Percentiles rank a stretch among this genome's conserved stretches.
These are phyloP conservation scores for Aureobasidium subglaciale DNA, from an alignment of 2,329 filamentous ascomycete genomes.

Conservation along the genomic window DNA sequence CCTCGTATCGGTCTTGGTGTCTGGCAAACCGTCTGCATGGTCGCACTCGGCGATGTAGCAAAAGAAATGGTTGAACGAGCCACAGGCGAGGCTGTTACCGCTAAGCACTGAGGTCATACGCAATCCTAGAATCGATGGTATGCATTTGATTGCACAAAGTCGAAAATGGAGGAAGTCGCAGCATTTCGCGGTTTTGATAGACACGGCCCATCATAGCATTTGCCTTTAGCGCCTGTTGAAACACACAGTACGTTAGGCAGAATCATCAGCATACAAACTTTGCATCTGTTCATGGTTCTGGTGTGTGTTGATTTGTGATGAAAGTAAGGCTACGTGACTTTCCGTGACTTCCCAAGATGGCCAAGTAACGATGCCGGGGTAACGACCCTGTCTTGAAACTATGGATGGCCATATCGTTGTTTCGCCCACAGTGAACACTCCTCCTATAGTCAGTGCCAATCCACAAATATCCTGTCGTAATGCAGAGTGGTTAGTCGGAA, in stretches of 20 bases:
- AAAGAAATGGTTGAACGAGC: constrained; percentile 60
- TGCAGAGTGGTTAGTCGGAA: too few species aligned
- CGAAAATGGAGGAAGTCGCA: neutral
- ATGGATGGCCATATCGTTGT: too few species aligned
- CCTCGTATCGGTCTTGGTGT: constrained; percentile 91
- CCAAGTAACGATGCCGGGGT: too few species aligned
- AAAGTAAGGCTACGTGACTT: too few species aligned
- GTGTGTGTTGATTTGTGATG: too few species aligned
- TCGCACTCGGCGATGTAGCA: constrained; percentile 84
- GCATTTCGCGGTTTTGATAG: neutral
- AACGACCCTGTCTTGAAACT: too few species aligned
- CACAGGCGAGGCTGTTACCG: constrained; percentile 56
- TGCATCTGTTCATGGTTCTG: neutral
- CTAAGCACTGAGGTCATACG: constrained; percentile 46
- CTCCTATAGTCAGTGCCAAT: too few species aligned
- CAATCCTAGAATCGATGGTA: too few species aligned
- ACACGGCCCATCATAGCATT: neutral
- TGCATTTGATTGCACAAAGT: neutral
- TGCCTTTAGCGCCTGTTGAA: neutral
- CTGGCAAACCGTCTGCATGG: constrained; percentile 99
- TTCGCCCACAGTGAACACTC: too few species aligned
- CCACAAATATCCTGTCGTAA: too few species aligned
- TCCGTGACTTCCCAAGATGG: too few species aligned
- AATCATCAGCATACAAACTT: neutral
- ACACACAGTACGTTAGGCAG: neutral